Evolutionary conservation across 2,329 filamentous ascomycete genomes (phyloP).

Genomic region (Hyphodiscus sp.): DNA sequence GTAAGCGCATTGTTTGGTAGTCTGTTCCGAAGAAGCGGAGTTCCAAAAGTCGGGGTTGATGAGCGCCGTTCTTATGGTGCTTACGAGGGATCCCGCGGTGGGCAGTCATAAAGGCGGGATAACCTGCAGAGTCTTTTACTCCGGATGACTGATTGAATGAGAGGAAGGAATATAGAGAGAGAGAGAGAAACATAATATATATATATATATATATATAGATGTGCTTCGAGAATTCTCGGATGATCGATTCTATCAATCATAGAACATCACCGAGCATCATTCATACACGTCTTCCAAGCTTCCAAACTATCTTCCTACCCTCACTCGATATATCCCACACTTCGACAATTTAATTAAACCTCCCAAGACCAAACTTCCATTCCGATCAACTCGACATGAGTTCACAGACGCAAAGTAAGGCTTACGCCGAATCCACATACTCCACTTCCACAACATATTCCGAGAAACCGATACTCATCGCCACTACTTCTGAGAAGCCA

Average conservation of each 20-base stretch:
- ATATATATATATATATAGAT: neutral
- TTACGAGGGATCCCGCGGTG: neutral
- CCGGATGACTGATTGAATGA: neutral
- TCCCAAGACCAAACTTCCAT: neutral
- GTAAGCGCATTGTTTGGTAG: neutral
- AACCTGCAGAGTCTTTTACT: neutral
- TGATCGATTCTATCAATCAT: neutral
- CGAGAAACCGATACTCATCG: neutral
- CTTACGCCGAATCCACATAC: neutral
- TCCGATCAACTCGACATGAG: neutral
- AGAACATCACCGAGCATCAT: neutral
- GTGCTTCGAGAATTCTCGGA: neutral
- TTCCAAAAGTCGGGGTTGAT: neutral
- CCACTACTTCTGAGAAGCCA: neutral
- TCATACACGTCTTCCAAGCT: neutral
- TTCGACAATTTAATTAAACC: neutral
- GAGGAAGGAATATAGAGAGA: too few species aligned
- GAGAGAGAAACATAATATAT: too few species aligned
- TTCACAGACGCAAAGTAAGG: neutral
- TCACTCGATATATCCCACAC: neutral
- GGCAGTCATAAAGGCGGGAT: neutral
- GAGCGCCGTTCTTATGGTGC: neutral
- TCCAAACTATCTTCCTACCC: neutral
- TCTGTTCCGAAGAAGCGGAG: neutral
- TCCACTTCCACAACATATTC: neutral